A percentile compares a stretch with the other conserved stretches of the same genome.
These are phyloP conservation scores for Colletotrichum coccodes DNA, from an alignment of 2,329 filamentous ascomycete species.

Conservation along the genomic window DNA sequence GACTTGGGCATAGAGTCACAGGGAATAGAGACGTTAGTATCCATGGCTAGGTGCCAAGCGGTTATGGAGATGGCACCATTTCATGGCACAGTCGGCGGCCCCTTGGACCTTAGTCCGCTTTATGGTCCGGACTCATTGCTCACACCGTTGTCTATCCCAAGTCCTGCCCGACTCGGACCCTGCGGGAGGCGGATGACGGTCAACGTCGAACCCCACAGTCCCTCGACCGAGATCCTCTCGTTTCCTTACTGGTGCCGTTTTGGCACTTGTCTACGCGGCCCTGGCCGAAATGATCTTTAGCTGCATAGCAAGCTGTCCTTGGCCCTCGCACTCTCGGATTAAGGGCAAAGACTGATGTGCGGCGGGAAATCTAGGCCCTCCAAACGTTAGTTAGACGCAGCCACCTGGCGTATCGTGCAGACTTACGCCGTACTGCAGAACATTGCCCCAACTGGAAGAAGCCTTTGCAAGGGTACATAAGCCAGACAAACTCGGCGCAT, in stretches of 20 bases:
- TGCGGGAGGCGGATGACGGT: not conserved
- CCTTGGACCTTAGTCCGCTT: not conserved
- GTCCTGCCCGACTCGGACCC: not conserved
- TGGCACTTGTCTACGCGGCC: not conserved
- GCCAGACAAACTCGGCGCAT: not conserved
- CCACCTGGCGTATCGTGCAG: not conserved
- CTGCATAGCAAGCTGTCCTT: not conserved
- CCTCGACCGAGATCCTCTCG: not conserved
- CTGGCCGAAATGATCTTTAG: not conserved
- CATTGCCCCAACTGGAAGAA: not conserved
- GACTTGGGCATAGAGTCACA: not conserved
- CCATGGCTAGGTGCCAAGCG: not conserved
- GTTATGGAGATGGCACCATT: not conserved
- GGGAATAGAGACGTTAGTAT: not conserved
- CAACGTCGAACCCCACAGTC: not conserved
- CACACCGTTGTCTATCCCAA: no score
- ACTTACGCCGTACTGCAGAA: not conserved
- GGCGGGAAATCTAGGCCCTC: not conserved
- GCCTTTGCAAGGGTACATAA: not conserved
- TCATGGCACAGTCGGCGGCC: not conserved
- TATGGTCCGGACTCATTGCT: not conserved
- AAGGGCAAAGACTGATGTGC: not conserved
- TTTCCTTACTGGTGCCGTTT: not conserved
- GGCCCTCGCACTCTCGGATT: not conserved
- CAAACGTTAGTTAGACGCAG: not conserved